Percentiles rank a stretch among this genome's conserved stretches.
These are phyloP conservation scores for Hymenoscyphus linearis DNA, from an alignment of 2,329 filamentous ascomycete genomes.

Conservation along the genomic window DNA sequence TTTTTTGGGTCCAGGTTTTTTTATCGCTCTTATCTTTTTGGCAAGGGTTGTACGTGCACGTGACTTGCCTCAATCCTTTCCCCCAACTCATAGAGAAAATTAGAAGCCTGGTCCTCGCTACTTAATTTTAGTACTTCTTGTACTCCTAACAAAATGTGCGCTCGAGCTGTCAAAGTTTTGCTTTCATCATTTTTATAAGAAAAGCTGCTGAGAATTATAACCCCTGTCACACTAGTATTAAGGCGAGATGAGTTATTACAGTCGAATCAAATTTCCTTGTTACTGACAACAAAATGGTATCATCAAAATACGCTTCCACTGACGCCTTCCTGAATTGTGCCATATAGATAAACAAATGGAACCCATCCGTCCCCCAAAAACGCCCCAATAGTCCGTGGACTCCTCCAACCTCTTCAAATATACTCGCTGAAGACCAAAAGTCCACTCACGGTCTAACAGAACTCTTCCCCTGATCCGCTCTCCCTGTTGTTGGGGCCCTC, in stretches of 20 bases:
- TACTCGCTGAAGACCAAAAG: neutral
- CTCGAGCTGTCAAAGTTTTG: too few relatives aligned
- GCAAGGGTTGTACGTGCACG: neutral
- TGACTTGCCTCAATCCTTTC: neutral
- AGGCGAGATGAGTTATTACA: too few relatives aligned
- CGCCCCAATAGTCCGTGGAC: neutral
- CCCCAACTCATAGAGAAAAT: too few relatives aligned
- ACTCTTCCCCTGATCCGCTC: conserved; percentile 14
- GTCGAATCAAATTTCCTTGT: neutral
- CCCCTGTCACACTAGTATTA: too few relatives aligned
- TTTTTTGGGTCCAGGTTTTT: neutral
- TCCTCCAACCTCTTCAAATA: neutral
- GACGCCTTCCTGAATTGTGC: neutral
- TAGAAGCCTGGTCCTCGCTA: too few relatives aligned
- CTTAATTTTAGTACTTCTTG: too few relatives aligned
- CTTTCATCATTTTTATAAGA: too few relatives aligned
- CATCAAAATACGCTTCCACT: neutral
- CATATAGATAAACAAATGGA: neutral
- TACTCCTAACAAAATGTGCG: too few relatives aligned
- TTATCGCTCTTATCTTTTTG: neutral
- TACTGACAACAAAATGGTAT: neutral
- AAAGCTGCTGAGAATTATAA: too few relatives aligned
- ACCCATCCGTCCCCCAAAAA: neutral
- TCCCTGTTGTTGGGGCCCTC: conserved; percentile 9
- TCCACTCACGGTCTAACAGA: conserved; percentile 51